These are phyloP conservation scores for Suhomyces tanzawaensis DNA, from an alignment of 805 yeast species.

Conservation along the genomic window DNA sequence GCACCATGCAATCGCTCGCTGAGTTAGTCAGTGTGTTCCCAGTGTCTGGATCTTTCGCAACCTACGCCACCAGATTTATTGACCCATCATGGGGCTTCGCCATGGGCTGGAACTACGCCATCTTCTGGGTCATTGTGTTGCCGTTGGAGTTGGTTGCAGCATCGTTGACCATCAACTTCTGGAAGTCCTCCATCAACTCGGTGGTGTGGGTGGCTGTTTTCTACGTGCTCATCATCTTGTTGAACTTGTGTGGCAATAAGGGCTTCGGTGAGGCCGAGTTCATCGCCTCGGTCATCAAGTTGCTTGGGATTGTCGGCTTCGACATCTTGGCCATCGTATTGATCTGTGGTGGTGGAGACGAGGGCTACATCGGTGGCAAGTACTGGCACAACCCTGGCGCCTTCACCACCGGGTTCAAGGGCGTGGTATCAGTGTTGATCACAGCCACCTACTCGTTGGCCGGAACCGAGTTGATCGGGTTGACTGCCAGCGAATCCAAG, in stretches of 20 bases:
- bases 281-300: conserved; percentile 33
- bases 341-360: conserved; percentile 39
- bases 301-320: conserved; percentile 40
- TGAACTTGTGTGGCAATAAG: conserved; percentile 34
- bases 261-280: conserved; percentile 42
- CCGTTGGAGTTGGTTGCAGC: conserved; percentile 44
- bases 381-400: conserved; percentile 39
- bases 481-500: conserved; percentile 37
- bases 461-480: conserved; percentile 41
- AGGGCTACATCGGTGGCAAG: conserved; percentile 37
- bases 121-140: conserved; percentile 43
- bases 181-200: conserved; percentile 37
- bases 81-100: conserved; percentile 47
- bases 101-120: conserved; percentile 44
- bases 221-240: conserved; percentile 33
- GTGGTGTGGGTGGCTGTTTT: conserved; percentile 43
- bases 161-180: conserved; percentile 39
- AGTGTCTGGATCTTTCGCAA: conserved; percentile 41
- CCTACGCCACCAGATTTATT: conserved; percentile 40
- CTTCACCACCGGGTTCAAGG: conserved; percentile 36
- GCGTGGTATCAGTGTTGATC: conserved; percentile 36
- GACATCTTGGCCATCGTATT: conserved; percentile 39
- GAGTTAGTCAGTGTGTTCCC: conserved; percentile 40
- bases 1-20: conserved; percentile 43
- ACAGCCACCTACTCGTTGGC: conserved; percentile 44